Evolutionary conservation across 768 basidiomycete genomes (phyloP).

Genomic region (Russula sp.): DNA sequence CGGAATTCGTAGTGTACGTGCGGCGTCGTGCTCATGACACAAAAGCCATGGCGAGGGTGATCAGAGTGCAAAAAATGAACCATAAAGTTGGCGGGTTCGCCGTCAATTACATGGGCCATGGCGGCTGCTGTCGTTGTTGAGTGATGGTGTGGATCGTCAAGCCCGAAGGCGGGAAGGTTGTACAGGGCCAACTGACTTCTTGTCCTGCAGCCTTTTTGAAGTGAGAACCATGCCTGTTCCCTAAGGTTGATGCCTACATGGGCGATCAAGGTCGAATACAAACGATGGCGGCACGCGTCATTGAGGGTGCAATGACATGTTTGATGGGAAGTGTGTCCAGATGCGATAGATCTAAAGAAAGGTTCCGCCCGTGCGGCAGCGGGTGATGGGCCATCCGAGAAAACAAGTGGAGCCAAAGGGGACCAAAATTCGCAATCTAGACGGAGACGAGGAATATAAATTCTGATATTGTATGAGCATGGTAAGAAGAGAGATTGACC

Average conservation of each 20-base stretch:
- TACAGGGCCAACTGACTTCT: background rate
- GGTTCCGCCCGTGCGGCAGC: background rate
- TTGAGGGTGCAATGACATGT: background rate
- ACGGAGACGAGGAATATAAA: background rate
- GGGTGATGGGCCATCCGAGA: too few species aligned
- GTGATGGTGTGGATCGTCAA: background rate
- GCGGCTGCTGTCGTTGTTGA: background rate
- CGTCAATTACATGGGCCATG: background rate
- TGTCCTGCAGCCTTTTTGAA: background rate
- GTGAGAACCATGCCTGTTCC: background rate
- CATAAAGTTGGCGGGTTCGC: conserved; percentile 12
- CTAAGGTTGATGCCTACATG: background rate
- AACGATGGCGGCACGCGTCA: background rate
- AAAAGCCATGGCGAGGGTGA: conserved; percentile 56
- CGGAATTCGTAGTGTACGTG: conserved; percentile 62
- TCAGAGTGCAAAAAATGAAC: conserved; percentile 65
- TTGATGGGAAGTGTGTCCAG: background rate
- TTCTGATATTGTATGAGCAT: background rate
- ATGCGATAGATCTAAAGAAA: background rate
- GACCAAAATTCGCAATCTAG: background rate
- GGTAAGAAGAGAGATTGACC: background rate
- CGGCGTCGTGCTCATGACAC: conserved; percentile 56
- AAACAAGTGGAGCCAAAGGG: background rate
- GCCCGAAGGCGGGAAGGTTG: background rate
- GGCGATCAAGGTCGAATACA: background rate